These are phyloP conservation scores for Antarctomyces pellizariae DNA, from an alignment of 495 filamentous ascomycete species.

Conservation along the genomic window DNA sequence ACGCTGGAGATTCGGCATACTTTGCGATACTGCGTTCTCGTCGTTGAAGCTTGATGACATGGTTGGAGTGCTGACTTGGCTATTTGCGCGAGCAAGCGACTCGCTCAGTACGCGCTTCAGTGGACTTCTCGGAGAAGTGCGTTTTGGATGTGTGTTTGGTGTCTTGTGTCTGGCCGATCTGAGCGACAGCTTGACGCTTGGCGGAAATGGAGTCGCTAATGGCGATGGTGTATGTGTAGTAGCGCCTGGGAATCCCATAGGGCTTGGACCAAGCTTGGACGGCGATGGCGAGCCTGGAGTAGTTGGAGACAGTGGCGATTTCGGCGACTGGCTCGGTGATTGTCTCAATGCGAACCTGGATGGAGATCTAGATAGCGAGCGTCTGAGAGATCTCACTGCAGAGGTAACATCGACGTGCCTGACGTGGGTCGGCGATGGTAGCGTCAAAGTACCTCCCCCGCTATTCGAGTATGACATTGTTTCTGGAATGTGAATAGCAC, in stretches of 20 bases:
- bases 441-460: conserved; percentile 57
- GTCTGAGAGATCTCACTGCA: conserved; percentile 51
- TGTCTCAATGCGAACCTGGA: conserved; percentile 50
- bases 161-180: conserved; percentile 23
- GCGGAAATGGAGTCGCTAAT: conserved; percentile 27
- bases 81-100: conserved; percentile 48
- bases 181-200: conserved; percentile 25
- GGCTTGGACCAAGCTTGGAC: conserved; percentile 22
- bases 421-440: conserved; percentile 60
- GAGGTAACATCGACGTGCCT: conserved; percentile 58
- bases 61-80: too few species aligned
- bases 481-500: conserved; percentile 6
- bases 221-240: conserved; percentile 18
- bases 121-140: conserved; percentile 50
- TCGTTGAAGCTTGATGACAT: too few species aligned
- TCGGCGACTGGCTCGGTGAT: conserved; percentile 19
- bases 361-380: conserved; percentile 69
- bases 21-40: conserved; percentile 16
- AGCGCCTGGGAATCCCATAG: conserved; percentile 9
- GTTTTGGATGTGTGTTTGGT: conserved; percentile 23
- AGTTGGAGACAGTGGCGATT: conserved; percentile 25
- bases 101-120: conserved; percentile 49
- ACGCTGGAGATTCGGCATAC: conserved; percentile 15
- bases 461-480: conserved; percentile 20
- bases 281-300: conserved; percentile 20